phyloP scores from a whole-genome alignment of 129 eudicot genomes.

The Tanacetum coccineum region DNA sequence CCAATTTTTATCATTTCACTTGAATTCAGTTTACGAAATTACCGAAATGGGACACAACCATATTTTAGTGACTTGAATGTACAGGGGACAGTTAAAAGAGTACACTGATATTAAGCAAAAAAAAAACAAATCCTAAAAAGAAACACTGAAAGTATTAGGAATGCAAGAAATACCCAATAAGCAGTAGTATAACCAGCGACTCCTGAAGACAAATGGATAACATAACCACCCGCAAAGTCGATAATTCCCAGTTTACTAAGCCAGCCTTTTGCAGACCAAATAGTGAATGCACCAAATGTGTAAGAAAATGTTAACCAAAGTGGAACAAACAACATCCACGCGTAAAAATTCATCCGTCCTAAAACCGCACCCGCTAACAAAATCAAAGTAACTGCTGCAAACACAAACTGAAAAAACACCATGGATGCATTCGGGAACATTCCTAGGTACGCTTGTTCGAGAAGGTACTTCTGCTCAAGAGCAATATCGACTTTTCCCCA shows the following conservation, averaged over 20 bases:
- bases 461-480: conserved; percentile 41
- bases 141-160: not conserved
- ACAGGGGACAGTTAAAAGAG: no score
- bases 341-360: conserved; percentile 65
- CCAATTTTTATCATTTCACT: no score
- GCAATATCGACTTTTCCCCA: conserved; percentile 50
- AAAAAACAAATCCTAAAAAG: no score
- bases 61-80: no score
- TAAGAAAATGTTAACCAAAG: conserved; percentile 65
- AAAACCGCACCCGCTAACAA: conserved; percentile 54
- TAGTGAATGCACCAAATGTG: conserved; percentile 54
- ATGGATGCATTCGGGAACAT: conserved; percentile 58
- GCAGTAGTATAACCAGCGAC: conserved; percentile 67
- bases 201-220: conserved; percentile 63
- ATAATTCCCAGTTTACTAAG: conserved; percentile 56
- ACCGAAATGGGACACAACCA: no score
- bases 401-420: conserved; percentile 56
- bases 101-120: no score
- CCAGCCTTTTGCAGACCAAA: conserved; percentile 70
- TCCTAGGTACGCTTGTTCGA: conserved; percentile 50
- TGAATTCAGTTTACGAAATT: no score
- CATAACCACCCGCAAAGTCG: conserved; percentile 67
- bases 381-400: conserved; percentile 56
- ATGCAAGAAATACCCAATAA: conserved; percentile 38
- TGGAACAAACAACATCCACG: conserved; percentile 76